Evolutionary conservation across 2,329 filamentous ascomycete genomes (phyloP), one percentile per base, ranked within the genome.

Genomic region (Cladophialophora exuberans): DNA sequence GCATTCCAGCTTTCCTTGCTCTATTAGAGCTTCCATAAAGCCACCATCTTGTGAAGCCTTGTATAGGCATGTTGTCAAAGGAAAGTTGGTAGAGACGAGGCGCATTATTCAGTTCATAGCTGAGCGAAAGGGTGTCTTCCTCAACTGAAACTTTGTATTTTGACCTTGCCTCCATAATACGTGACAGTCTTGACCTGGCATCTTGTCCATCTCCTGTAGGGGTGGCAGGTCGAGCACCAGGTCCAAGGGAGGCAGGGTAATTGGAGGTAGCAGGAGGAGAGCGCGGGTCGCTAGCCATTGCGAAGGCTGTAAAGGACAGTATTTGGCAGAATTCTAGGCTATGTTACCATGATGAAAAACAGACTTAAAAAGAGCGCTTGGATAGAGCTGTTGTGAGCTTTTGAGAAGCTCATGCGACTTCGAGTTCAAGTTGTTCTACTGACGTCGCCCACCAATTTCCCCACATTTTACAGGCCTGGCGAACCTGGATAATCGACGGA

Each of bases 211-310:
- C 20, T 42, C 57, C 57, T n/a, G 56, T 46, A 18, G 52, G 54
- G 26, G 59, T 57, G n/a, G 56, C 17, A 25, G 59, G 59, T 17
- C 57, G 59, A 13, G 59, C 62, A 31, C 62, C 62, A 18, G 62
- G 62, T 9, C 62, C 62, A 57, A 64, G 54, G 2, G 62, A 62
- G 4, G 61, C 45, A 9, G 62, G 62, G 15, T 60, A 39, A 22
- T 33, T 44, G n/a, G 59, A 60, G 6, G n/a, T n/a, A n/a, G n/a
- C n/a, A n/a, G 61, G 36, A 33, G 61, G 59, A 54, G 53, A 42
- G 11, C 38, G 30, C 11, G 39, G 39, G 18, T 54, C 41, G 17
- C 41, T 58, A 4, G 53, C 42, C 62, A 64, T 63, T 25, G 23
- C 51, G 31, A 17, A 23, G 4, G 46, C 22, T 42, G 13, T 13